Base-by-base conservation (phyloP, 352 stramenopile genomes). In the Globisporangium nagaii region DNA sequence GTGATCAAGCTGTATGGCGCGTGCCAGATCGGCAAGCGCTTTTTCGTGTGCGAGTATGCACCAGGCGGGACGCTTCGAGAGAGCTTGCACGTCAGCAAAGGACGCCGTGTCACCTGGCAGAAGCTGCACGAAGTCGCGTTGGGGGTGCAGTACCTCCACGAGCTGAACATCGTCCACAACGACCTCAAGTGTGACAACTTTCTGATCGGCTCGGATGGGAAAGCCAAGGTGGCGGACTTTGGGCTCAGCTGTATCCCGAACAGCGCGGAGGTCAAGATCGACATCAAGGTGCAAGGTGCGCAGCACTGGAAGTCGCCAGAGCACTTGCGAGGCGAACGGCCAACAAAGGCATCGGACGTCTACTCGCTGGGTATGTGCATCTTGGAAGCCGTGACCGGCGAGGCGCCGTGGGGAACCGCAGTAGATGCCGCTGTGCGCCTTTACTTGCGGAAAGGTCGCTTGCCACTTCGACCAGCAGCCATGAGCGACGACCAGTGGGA, bases 101-200 rank as follows among this genome's bases (percentile, higher is more conserved):
- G 30, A 24, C n/a, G 15, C 2, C 13, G 30, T 7, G 3, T 30
- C 8, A 13, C 61, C 4, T 64, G 43, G 45, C 37, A 50, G 10
- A 48, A 62, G 10, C n/a, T 72, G 30, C 58, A 56, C 31, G 58
- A 70, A 35, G 34, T 59, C 7, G 51, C 53, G 8, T 40, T 63
- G 28, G 82, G 75, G 1, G 49, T 93, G 3, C 20, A 50, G 25
- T 91, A 79, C 24, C 53, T 88, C 2, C 80, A 91, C 60, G 51
- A 58, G 2, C 55, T 70, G 15, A 67, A 71, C 17, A 52, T 84
- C 17, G 46, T 91, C 10, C 75, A 86, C 62, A 71, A 77, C 49
- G 74, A 87, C 58, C 40, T 90, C 36, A 75, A 77, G 35, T 73
- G 74, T 8, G 60, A 60, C 37, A 95, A 95, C 58, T 60, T 94